Percentiles rank a stretch among this genome's conserved stretches.
phyloP scores from a whole-genome alignment of 2,329 filamentous ascomycete species.

The Plectosphaerella sp. region DNA sequence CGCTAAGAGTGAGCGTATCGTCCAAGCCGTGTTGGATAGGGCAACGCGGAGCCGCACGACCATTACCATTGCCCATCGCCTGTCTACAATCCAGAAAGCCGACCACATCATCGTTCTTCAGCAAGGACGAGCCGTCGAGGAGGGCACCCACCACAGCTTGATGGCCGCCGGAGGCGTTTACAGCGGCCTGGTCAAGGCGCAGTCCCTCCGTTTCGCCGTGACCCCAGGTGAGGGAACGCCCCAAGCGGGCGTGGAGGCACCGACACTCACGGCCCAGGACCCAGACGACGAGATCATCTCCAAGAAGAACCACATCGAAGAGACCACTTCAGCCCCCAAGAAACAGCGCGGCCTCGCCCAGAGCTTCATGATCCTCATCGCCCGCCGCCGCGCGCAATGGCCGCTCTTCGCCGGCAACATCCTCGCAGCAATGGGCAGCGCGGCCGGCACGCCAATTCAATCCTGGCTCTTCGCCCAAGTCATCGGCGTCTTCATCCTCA shows the following conservation, averaged over 20 bases:
- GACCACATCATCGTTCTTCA: conserved; percentile 75
- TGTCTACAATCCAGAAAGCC: conserved; percentile 72
- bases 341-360: conserved; percentile 6
- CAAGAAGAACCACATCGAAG: neutral
- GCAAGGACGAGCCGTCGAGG: conserved; percentile 66
- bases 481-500: conserved; percentile 17
- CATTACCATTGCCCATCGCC: conserved; percentile 69
- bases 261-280: conserved; percentile 2
- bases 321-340: neutral
- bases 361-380: conserved; percentile 14
- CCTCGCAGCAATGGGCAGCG: conserved; percentile 17
- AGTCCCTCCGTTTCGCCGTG: conserved; percentile 8
- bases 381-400: conserved; percentile 16
- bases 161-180: conserved; percentile 15
- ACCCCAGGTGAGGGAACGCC: neutral
- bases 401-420: conserved; percentile 17
- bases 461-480: conserved; percentile 24
- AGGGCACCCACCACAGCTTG: conserved; percentile 66
- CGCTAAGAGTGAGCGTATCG: conserved; percentile 50
- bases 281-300: neutral
- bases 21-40: conserved; percentile 60
- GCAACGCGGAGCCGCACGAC: conserved; percentile 62
- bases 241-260: neutral
- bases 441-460: conserved; percentile 20
- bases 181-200: conserved; percentile 16